Evolutionary conservation across 768 basidiomycete species (phyloP), one percentile per base, ranked within the genome.

Genomic region (Suillus discolor): DNA sequence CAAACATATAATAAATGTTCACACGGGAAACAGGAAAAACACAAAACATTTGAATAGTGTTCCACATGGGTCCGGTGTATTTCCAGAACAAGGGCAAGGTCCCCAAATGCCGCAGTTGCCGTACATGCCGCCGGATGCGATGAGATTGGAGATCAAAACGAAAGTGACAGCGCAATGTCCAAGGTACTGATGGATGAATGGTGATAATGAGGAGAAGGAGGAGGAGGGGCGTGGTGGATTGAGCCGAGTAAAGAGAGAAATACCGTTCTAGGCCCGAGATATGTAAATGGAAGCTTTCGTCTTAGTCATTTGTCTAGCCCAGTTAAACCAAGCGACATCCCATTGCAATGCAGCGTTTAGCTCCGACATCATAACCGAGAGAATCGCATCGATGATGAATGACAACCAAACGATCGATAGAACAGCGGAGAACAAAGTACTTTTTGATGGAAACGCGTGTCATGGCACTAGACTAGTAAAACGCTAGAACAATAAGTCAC

Each of bases 251-350:
- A 65, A 67, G 55, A 62, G 4, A 71, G 72, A 68, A 70, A 59
- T 55, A 67, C 76, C 76, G 75, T 72, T 69, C 70, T 77, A 73
- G 73, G 68, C 67, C 76, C 75, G 72, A 31, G 6, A 31, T 31
- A 31, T 31, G 31, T 31, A 31, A 31, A 31, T 31, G 31, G 31
- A 31, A 31, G 31, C 31, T 31, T 31, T 31, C 31, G 57, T 69
- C 34, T 71, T 67, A 71, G 76, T 62, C 76, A 64, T 63, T 54
- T 53, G 68, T 64, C 57, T 71, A 67, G 34, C 76, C 57, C 38
- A 41, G 57, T 70, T 55, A 36, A 69, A 64, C 59, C 65, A 65
- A 66, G 62, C 72, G 64, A 64, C 63, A 64, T 63, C 44, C 31
- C 49, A 62, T 69, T 67, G 74, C 66, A 69, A 66, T 69, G 71